Conservation (phyloP, 1,284 basidiomycete genomes). For the Microbotryomycetes sp. region DNA sequence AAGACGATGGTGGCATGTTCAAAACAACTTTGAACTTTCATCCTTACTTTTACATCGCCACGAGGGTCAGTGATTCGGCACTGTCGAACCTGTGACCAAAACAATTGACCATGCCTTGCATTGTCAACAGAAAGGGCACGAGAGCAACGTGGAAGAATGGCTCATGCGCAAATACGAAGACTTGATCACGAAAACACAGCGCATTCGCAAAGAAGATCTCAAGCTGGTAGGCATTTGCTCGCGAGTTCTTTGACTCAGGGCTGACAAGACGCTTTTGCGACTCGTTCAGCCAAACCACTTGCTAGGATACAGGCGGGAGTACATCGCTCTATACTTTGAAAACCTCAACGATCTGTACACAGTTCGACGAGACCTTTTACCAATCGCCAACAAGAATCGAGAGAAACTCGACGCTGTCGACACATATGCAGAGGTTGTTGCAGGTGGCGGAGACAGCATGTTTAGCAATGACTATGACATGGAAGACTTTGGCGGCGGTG, state of each 20-base stretch:
- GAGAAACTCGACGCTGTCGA: constrained; percentile 94
- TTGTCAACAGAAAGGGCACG: constrained; percentile 64
- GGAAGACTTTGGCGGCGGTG: constrained; percentile 50
- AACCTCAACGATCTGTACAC: constrained; percentile 86
- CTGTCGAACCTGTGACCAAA: not conserved
- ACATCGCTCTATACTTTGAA: constrained; percentile 81
- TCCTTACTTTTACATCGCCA: constrained; percentile 87
- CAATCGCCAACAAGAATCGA: constrained; percentile 80
- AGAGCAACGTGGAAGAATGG: constrained; percentile 93
- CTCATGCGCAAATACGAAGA: constrained; percentile 90
- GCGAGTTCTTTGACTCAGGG: not conserved
- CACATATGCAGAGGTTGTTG: constrained; percentile 96
- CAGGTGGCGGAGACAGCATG: constrained; percentile 34
- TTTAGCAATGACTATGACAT: constrained; percentile 52
- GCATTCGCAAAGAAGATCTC: constrained; percentile 87
- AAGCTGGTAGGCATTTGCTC: constrained; percentile 52
- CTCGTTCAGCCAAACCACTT: constrained; percentile 74
- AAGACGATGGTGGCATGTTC: constrained; percentile 93
- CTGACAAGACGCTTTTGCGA: not conserved
- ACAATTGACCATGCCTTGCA: not conserved
- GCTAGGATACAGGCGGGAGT: constrained; percentile 80
- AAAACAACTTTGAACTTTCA: constrained; percentile 89
- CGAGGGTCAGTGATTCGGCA: constrained; percentile 53
- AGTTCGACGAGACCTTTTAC: constrained; percentile 81
- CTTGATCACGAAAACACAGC: constrained; percentile 65